Evolutionary conservation across 2,329 filamentous ascomycete genomes (phyloP), one percentile per base, ranked within the genome.

Genomic region (Colletotrichum sp.): DNA sequence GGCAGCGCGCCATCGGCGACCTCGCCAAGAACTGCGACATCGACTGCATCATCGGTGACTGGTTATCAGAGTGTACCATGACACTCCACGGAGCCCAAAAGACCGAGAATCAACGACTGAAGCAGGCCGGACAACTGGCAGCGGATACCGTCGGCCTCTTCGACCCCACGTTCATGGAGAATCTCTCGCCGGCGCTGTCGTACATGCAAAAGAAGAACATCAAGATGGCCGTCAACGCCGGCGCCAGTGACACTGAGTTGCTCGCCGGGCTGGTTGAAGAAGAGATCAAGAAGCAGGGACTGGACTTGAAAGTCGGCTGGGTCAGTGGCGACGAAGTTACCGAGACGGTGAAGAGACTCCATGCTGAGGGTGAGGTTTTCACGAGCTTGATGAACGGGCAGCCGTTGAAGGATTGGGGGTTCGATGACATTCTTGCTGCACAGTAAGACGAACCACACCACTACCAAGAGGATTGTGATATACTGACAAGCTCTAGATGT

Each of bases 221-320:
- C 36, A 82, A 82, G 39, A 80, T 88, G 1, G 82, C 84, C 1
- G 83, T 87, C 2, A 87, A 87, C 63, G 85, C 85, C 1, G 85
- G 85, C 0, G 83, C 85, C 0, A 79, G 83, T 43, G 85, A 87
- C 64, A 85, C 84, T 3, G 78, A 80, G 48, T 78, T 78, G n/a
- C 78, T 84, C 13, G 80, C 84, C 28, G 72, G 81, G 3, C 79
- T 85, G 16, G 82, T 83, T 2, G 79, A 77, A 16, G 79, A 79
- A 13, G 81, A 81, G 15, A 82, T 86, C 57, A 80, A 79, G 24
- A 71, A 79, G 18, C 75, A 79, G 6, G 83, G 82, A 0, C 79
- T 76, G 6, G 78, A 82, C 61, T 77, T 82, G 10, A 82, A 84
- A n/a, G 82, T 86, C 16, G 84, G 83, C 0, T 84, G 83, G 64